Base-by-base conservation (phyloP, 2,329 filamentous ascomycete species). In the Fusarium poae region DNA sequence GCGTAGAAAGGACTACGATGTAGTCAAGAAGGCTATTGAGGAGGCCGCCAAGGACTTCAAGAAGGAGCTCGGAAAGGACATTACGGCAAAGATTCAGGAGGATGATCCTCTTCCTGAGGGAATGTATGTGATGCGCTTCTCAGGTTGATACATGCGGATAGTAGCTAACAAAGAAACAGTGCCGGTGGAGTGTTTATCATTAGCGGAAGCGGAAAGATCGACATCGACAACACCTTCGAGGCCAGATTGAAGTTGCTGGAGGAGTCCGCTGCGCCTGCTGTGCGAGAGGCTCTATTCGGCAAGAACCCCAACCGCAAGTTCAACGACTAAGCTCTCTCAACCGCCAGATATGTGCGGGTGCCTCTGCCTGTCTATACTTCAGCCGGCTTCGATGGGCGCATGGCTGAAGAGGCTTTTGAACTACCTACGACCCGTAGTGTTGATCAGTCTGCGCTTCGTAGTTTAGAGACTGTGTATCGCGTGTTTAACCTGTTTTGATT, bases 211-310 rank as follows among this genome's bases (percentile, higher is more conserved):
- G 96, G 96, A 79, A 97, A 95, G 86, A 98, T 99, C 79, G 94
- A 97, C 76, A 95, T 99, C 81, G 94, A 97, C 88, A 98, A 99
- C 85, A 98, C 96, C 57, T 92, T 98, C 73, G 96, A 98, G 79
- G 92, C 97, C 78, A 90, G 96, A 72, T 85, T 99, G 80, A 88
- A 87, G 76, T 85, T 98, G 65, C 88, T 98, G 70, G 91, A 97
- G 82, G 90, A 91, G 59, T 92, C 92, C 72, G 92, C 93, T 52
- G 88, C 97, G 61, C 96, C 96, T 16, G 89, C 89, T 44, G 90
- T 99, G 76, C 88, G 96, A 77, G 88, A 92, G 79, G 91, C 91
- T 18, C 86, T 99, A 62, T 99, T 99, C 77, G 96, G 96, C 65
- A 91, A 93, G 84, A 99, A 99, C 84, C 86, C 89, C 75, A 97